Conservation (phyloP, 441 rosid genomes). For the Erysimum pusillum region DNA sequence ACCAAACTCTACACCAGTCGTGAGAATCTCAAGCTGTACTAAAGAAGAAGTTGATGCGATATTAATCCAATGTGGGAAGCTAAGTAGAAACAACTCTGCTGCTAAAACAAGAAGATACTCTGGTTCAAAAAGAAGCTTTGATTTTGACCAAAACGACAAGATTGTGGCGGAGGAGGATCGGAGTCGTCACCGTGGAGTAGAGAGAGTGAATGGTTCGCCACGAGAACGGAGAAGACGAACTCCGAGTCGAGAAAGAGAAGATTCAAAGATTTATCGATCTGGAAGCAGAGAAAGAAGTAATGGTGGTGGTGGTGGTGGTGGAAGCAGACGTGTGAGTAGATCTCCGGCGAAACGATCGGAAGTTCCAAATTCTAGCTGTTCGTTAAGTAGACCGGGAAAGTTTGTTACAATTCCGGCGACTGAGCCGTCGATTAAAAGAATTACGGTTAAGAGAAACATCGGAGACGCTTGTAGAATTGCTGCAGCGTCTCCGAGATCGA, state of each 20-base stretch:
- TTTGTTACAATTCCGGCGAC: conserved; percentile 87
- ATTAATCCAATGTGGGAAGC: conserved; percentile 89
- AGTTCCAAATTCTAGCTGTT: conserved; percentile 15
- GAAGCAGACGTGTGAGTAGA: conserved; percentile 74
- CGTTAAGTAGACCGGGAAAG: conserved; percentile 61
- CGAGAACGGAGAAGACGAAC: conserved; percentile 81
- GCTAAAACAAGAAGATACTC: conserved; percentile 65
- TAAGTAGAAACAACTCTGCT: conserved; percentile 73
- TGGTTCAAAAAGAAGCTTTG: conserved; percentile 87
- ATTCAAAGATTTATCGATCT: conserved; percentile 55
- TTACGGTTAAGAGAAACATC: conserved; percentile 73
- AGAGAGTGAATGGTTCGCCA: conserved; percentile 47
- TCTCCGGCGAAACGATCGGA: conserved; percentile 84
- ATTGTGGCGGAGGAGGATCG: conserved; percentile 43
- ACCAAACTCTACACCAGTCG: conserved; percentile 3
- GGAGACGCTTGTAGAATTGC: conserved; percentile 42
- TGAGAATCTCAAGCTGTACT: conserved; percentile 38
- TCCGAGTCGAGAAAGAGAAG: conserved; percentile 89
- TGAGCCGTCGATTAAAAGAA: conserved; percentile 54
- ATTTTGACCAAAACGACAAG: conserved; percentile 63
- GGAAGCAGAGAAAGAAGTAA: conserved; percentile 70
- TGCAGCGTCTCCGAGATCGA: conserved; percentile 73
- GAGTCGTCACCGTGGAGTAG: conserved; percentile 56
- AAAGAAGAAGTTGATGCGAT: conserved; percentile 86
- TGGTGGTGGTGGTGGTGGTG: conserved; percentile 2